Evolutionary conservation across 1,139 yeast genomes (phyloP).

Genomic region (Suhomyces coccinellae): DNA sequence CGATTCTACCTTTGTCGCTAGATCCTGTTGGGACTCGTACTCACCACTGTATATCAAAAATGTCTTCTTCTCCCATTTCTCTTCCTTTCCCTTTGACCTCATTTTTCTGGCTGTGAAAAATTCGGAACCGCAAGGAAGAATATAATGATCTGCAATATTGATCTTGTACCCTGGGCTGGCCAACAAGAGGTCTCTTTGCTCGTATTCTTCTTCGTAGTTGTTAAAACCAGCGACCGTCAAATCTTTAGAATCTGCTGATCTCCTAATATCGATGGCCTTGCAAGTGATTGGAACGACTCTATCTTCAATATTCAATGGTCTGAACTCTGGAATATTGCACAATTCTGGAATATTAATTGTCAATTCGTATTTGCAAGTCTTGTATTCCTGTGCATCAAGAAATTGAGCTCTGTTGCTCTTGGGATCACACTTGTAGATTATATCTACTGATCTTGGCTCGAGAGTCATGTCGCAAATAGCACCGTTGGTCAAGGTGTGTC

Average conservation of each 20-base stretch:
- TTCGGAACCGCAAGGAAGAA: constrained; percentile 35
- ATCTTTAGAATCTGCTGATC: neutral
- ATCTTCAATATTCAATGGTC: constrained; percentile 37
- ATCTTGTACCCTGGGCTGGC: constrained; percentile 21
- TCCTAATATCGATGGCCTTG: constrained; percentile 28
- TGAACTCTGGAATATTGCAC: constrained; percentile 55
- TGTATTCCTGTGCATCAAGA: constrained; percentile 56
- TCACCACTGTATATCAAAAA: constrained; percentile 27
- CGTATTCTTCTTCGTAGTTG: neutral
- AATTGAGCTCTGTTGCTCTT: constrained; percentile 23
- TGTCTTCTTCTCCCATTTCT: constrained; percentile 19
- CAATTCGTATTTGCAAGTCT: constrained; percentile 71
- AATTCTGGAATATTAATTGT: constrained; percentile 58
- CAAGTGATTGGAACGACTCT: constrained; percentile 45
- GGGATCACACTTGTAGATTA: constrained; percentile 68
- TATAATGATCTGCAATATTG: constrained; percentile 26
- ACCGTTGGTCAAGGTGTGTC: constrained; percentile 61
- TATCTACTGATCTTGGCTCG: constrained; percentile 58
- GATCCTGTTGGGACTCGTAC: constrained; percentile 16
- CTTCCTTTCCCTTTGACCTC: constrained; percentile 15
- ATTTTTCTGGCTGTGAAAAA: constrained; percentile 29
- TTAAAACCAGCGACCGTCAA: constrained; percentile 2
- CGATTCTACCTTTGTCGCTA: constrained; percentile 21
- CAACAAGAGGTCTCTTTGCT: constrained; percentile 2
- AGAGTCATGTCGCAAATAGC: constrained; percentile 72